phyloP scores from a whole-genome alignment of 163 green algal genomes.

The Chlamydomonas reinhardtii region DNA sequence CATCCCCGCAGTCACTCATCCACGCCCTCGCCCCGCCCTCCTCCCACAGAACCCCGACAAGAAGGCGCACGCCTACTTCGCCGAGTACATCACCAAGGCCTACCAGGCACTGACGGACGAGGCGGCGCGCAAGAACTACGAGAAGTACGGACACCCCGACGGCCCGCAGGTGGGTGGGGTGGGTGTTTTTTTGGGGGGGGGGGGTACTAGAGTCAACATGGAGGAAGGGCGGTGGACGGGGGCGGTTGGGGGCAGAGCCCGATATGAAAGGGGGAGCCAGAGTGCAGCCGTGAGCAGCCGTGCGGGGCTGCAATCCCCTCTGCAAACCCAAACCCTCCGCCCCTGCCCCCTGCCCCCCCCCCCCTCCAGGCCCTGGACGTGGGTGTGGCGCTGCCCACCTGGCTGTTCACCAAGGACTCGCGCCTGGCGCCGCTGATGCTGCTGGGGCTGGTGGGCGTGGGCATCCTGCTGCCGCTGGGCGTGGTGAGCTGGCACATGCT shows the following conservation, averaged over 20 bases:
- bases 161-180: not conserved
- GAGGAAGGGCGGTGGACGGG: no score
- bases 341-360: no score
- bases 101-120: constrained; percentile 97
- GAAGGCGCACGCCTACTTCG: constrained; percentile 91
- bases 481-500: constrained; percentile 90
- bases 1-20: no score
- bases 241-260: no score
- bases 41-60: constrained; percentile 87
- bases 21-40: no score
- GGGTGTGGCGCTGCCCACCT: constrained; percentile 93
- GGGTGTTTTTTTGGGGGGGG: no score
- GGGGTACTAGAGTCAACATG: no score
- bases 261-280: no score
- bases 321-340: no score
- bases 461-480: constrained; percentile 91
- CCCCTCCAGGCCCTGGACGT: constrained; percentile 80
- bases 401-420: constrained; percentile 87
- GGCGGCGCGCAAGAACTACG: constrained; percentile 89
- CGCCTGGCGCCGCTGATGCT: constrained; percentile 87
- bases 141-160: constrained; percentile 98
- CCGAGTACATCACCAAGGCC: constrained; percentile 94
- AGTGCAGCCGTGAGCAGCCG: no score
- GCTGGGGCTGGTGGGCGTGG: constrained; percentile 83
- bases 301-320: no score